Conservation (phyloP, 2,329 filamentous ascomycete genomes). For the Clonostachys rhizophaga region DNA sequence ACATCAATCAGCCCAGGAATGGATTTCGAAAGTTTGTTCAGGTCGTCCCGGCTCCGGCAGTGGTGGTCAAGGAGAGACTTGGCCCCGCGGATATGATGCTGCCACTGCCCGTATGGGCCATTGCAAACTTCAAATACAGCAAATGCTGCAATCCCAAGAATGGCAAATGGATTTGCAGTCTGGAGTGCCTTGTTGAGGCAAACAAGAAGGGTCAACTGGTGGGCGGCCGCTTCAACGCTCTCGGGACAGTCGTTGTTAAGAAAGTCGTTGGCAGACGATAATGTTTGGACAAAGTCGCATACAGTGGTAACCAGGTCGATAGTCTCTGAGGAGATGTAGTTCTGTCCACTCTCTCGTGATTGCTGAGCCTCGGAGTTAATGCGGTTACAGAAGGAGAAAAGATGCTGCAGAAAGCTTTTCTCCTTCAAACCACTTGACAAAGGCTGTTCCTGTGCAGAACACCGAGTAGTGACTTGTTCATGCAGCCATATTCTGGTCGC, state of each 20-base stretch:
- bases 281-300: too few species aligned
- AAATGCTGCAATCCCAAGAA: slow-evolving; percentile 37
- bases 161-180: slow-evolving; percentile 30
- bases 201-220: slow-evolving; percentile 23
- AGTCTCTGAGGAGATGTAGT: too few species aligned
- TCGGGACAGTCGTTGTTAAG: background rate
- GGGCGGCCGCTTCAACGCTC: slow-evolving; percentile 3
- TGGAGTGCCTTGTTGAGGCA: slow-evolving; percentile 29
- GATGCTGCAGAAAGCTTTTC: too few species aligned
- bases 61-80: slow-evolving; percentile 32
- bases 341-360: too few species aligned
- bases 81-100: slow-evolving; percentile 30
- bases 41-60: slow-evolving; percentile 21
- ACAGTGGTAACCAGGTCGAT: too few species aligned
- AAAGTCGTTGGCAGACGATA: too few species aligned
- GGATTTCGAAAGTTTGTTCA: slow-evolving; percentile 19
- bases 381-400: too few species aligned
- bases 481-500: too few species aligned
- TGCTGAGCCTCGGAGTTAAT: too few species aligned
- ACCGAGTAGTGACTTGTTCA: too few species aligned
- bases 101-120: slow-evolving; percentile 27
- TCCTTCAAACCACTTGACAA: too few species aligned
- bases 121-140: slow-evolving; percentile 31
- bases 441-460: too few species aligned
- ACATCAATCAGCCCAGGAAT: slow-evolving; percentile 29